These are phyloP conservation scores for Cochlearia excelsa DNA, from an alignment of 345 rosid genomes.

Conservation along the genomic window DNA sequence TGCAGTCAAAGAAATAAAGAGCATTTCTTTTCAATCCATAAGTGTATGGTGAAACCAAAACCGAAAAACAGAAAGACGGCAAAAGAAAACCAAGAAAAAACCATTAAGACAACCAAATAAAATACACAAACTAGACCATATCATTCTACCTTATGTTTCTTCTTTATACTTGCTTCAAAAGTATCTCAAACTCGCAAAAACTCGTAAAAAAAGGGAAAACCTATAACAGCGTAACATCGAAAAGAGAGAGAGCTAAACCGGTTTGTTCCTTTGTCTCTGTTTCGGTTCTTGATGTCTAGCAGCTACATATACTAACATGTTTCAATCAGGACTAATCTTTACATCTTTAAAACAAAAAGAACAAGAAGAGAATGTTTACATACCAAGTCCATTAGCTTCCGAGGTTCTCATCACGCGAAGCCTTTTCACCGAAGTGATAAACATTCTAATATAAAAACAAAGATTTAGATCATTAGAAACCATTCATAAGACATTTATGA, in stretches of 20 bases:
- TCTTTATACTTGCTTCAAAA: conserved; percentile 31
- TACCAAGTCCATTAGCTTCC: conserved; percentile 87
- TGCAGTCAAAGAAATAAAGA: conserved; percentile 36
- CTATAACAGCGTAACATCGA: conserved; percentile 7
- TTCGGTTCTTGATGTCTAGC: conserved; percentile 59
- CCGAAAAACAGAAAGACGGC: conserved; percentile 1
- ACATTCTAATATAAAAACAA: conserved; percentile 55
- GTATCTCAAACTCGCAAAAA: conserved; percentile 33
- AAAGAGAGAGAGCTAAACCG: conserved; percentile 37
- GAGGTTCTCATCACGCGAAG: conserved; percentile 83
- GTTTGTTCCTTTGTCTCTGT: conserved; percentile 57
- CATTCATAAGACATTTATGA: background rate
- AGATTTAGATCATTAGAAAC: background rate
- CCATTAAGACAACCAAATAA: conserved; percentile 23
- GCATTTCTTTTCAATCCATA: conserved; percentile 29
- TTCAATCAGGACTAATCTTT: background rate
- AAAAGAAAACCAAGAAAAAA: conserved; percentile 3
- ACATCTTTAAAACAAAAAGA: too few species aligned
- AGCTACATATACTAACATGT: conserved; percentile 43
- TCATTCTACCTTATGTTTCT: conserved; percentile 31
- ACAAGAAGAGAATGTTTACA: conserved; percentile 3
- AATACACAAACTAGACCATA: conserved; percentile 23
- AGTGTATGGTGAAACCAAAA: conserved; percentile 26
- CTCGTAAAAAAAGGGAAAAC: conserved; percentile 8
- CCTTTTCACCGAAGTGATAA: conserved; percentile 69